These are phyloP conservation scores for Tricholoma matsutake DNA, from an alignment of 768 basidiomycete genomes.

Conservation along the genomic window DNA sequence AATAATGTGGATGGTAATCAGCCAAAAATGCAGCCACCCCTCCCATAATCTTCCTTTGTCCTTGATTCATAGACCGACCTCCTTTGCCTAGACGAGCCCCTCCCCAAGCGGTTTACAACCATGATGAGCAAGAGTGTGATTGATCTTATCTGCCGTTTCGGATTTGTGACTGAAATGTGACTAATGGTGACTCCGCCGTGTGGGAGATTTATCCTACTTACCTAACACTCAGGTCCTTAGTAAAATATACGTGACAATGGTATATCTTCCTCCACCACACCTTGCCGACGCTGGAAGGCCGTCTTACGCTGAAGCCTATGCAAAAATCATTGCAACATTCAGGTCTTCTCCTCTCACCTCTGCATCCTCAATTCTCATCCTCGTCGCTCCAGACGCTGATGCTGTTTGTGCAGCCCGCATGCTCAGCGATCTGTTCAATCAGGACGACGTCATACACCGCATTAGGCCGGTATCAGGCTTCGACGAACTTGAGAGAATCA, in stretches of 20 bases:
- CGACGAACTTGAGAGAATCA: constrained; percentile 64
- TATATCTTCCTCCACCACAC: constrained; percentile 71
- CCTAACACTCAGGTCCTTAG: too few species aligned
- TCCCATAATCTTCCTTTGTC: too few species aligned
- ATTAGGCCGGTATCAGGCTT: constrained; percentile 88
- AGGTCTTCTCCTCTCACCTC: constrained; percentile 72
- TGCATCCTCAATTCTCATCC: constrained; percentile 79
- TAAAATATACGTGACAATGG: constrained; percentile 40
- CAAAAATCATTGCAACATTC: constrained; percentile 65
- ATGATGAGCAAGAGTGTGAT: too few species aligned
- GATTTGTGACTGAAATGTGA: too few species aligned
- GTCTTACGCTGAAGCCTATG: constrained; percentile 74
- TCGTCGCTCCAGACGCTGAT: constrained; percentile 90
- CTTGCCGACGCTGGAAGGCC: constrained; percentile 52
- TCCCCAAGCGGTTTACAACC: too few species aligned
- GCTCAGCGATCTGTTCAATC: constrained; percentile 83
- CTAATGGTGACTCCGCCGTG: too few species aligned
- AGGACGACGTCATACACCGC: constrained; percentile 91
- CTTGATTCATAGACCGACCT: too few species aligned
- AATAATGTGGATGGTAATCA: too few species aligned
- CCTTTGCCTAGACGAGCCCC: too few species aligned
- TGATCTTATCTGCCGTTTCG: too few species aligned
- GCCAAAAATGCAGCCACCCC: too few species aligned
- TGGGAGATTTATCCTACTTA: too few species aligned
- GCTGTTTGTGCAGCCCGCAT: constrained; percentile 89